phyloP scores from a whole-genome alignment of 2,329 filamentous ascomycete genomes.

The Didymosphaeria variabile region DNA sequence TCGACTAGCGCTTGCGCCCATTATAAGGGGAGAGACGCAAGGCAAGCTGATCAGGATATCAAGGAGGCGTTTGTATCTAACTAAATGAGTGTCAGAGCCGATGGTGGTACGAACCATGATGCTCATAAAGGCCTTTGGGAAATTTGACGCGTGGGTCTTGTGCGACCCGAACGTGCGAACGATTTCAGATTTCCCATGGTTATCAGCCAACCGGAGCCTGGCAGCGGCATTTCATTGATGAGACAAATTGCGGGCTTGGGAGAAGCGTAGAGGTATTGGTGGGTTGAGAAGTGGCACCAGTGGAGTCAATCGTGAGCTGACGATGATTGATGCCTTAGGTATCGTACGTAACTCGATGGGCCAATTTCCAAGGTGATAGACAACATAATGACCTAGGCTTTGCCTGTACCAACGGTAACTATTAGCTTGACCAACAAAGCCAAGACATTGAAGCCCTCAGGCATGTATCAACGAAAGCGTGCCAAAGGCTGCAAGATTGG shows the following conservation, averaged over 20 bases:
- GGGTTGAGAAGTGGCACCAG: not conserved
- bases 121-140: not conserved
- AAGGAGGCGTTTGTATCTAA: not conserved
- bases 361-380: not conserved
- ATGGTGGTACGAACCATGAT: not conserved
- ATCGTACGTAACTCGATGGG: not conserved
- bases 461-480: not conserved
- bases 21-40: not conserved
- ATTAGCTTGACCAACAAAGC: not conserved
- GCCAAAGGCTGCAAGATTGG: not conserved
- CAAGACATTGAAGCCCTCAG: not conserved
- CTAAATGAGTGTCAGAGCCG: not conserved
- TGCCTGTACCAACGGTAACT: not conserved
- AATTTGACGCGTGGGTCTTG: slow-evolving; percentile 6
- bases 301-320: not conserved
- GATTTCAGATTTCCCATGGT: not conserved
- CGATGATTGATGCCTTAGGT: not conserved
- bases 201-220: not conserved
- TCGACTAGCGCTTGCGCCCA: not conserved
- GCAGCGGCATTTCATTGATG: not conserved
- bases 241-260: not conserved
- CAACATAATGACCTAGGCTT: not conserved
- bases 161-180: not conserved
- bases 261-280: not conserved
- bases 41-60: not conserved